Base-by-base conservation (phyloP, 2,329 filamentous ascomycete species). In the Colletotrichum eremochloae region DNA sequence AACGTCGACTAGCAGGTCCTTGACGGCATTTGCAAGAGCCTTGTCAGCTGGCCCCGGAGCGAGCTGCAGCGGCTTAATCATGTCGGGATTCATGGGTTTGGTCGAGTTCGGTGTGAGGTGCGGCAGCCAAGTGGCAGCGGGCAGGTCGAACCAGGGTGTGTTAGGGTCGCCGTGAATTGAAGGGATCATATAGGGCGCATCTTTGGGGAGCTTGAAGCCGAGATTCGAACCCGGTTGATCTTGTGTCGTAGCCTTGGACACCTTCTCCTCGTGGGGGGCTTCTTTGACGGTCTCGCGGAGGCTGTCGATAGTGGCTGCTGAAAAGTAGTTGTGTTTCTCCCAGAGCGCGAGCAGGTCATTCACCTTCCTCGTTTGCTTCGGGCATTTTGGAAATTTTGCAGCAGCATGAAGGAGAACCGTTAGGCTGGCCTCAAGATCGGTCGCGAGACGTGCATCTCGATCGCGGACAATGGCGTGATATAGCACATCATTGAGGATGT, bases 41-140 rank as follows among this genome's bases (percentile, higher is more conserved):
- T 90, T 89, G 68, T 93, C 89, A 15, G 91, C 93, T 2, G 90
- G 92, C 0, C 92, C 93, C 1, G 91, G 83, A 2, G 87, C 84
- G 66, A 97, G 89, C 68, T 92, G 90, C 44, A 96, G 84, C 5
- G 94, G 93, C 74, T 90, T 92, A 75, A 96, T 89, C 76, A 90
- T 87, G 9, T 90, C 85, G 0, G 93, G 88, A 55, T 92, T 90
- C 83, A 97, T 94, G 8, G 94, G 91, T 62, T 89, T 87, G 11
- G 90, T 90, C 0, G 93, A 94, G 78, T 96, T 92, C 5, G 92
- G 93, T 50, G 93, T 89, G 72, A 97, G 90, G 68, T 93, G 91
- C 5, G 93, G 93, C 58, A 97, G 88, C 85, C 95, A 92, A 75
- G 94, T 96, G 2, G 90, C 92, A 1, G 94, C 94, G 0, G 94